Evolutionary conservation across 2,329 filamentous ascomycete species (phyloP), one percentile per base, ranked within the genome.

Genomic region (Exserohilum turcica): DNA sequence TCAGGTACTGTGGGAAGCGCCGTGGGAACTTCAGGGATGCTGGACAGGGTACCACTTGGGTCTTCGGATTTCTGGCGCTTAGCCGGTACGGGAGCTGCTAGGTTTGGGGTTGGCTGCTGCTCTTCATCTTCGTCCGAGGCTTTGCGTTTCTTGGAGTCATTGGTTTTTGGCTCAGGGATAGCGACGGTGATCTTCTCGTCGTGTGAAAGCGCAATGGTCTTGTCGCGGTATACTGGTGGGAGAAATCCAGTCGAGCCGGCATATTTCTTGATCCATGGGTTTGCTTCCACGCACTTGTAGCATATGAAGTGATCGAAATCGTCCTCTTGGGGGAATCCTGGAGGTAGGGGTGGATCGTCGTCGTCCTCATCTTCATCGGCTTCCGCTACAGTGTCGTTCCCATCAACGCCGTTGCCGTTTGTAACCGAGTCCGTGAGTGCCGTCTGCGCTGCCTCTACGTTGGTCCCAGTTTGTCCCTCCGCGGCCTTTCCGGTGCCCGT

Each of bases 231-330:
- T 0, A 97, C 83, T 0, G 92, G 83, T 0, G 85, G 80, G 0
- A 97, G 79, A 67, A 99, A 97, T 0, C 92, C 92, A 0, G 84
- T 70, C 0, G 89, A 84, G 2, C 89, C 88, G 5, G 90, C 92
- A 70, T 97, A 97, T 59, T 82, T 81, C 77, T 93, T 95, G 73
- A 97, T 88, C 94, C 94, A 99, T 0, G 92, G 90, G 64, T 92
- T 85, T 1, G 91, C 85, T 35, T 92, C 86, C 12, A 96, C 83
- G 65, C 94, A 99, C 71, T 96, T 95, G 79, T 94, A 96, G 79
- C 94, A 99, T 32, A 99, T 83, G 67, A 97, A 89, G 24, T 88
- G 85, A 47, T 95, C 91, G 61, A 99, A 99, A 27, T 89, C 86
- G 24, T 96, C 91, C 65, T 97, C 93, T 0, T 83, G 81, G 0